Evolutionary conservation across 495 filamentous ascomycete genomes (phyloP), one percentile per base, ranked within the genome.

Genomic region (Parathielavia appendiculata): DNA sequence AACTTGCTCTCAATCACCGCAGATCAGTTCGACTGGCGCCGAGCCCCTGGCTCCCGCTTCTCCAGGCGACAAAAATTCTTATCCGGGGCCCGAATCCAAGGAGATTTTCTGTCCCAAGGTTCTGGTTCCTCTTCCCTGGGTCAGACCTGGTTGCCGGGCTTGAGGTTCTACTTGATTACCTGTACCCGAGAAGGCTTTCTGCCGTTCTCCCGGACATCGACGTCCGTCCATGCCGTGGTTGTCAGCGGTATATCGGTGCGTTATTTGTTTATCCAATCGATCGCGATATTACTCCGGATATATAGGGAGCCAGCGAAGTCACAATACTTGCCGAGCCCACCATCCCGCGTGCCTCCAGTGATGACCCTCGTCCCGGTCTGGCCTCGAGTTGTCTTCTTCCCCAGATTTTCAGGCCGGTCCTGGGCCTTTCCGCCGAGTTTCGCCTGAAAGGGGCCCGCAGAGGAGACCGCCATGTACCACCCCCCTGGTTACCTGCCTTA

Each of bases 241-340:
- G 35, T 59, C 58, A 62, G 13, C 22, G 5, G 57, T 16, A 49
- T 39, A 52, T 60, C 20, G 54, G 49, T 72, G 70, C 73, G 70
- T 72, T 57, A 71, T 73, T 73, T 70, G 51, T 61, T 65, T 60
- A 40, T 58, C 40, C 60, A 65, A 63, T 71, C 62, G 63, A 63
- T 57, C 55, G 53, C 62, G 69, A 74, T 68, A 71, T 70, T 70
- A 51, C 62, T 38, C 63, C 50, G 66, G 26, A 30, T 30, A 68
- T 71, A 71, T 71, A 71, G 60, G 57, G 57, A 54, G n/a, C 45
- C 16, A 36, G 63, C 26, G 6, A 2, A 30, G 26, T 30, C 6
- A 48, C 47, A 43, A 48, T 51, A 69, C 55, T 70, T 61, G 63
- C 57, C 63, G 57, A 44, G 36, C 60, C 51, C 39, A 40, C 62